These are phyloP conservation scores for Mangifera indica DNA, from an alignment of 345 rosid genomes.

Conservation along the genomic window DNA sequence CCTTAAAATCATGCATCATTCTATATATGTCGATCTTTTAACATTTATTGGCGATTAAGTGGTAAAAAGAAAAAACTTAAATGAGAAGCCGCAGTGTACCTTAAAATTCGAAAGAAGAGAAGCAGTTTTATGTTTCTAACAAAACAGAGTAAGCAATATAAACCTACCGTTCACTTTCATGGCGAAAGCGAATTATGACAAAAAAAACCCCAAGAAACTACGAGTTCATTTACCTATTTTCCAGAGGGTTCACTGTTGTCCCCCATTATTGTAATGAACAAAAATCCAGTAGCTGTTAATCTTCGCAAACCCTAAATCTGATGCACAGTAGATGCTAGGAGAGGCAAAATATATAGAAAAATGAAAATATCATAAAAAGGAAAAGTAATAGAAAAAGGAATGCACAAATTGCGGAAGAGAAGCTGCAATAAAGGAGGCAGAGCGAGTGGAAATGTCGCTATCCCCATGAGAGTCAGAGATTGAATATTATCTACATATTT, in stretches of 20 bases:
- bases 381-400: background rate
- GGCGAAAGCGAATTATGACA: background rate
- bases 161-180: background rate
- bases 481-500: slow-evolving; percentile 33
- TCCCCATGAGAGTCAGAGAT: slow-evolving; percentile 41
- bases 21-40: background rate
- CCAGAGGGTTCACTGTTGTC: background rate
- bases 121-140: background rate
- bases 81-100: background rate
- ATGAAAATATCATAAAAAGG: background rate
- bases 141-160: background rate
- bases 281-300: background rate
- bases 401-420: slow-evolving; percentile 21
- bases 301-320: slow-evolving; percentile 16
- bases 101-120: background rate
- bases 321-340: background rate
- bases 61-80: background rate
- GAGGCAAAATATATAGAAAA: background rate
- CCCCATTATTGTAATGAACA: background rate
- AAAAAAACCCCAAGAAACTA: background rate
- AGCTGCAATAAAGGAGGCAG: slow-evolving; percentile 11
- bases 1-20: background rate
- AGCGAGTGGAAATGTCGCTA: slow-evolving; percentile 30
- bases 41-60: background rate
- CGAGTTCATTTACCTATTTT: background rate